Percentiles rank a stretch among this genome's conserved stretches.
Evolutionary conservation across 192 early-diverging fungal species (phyloP).

Genomic region (Allomyces macrogynus): DNA sequence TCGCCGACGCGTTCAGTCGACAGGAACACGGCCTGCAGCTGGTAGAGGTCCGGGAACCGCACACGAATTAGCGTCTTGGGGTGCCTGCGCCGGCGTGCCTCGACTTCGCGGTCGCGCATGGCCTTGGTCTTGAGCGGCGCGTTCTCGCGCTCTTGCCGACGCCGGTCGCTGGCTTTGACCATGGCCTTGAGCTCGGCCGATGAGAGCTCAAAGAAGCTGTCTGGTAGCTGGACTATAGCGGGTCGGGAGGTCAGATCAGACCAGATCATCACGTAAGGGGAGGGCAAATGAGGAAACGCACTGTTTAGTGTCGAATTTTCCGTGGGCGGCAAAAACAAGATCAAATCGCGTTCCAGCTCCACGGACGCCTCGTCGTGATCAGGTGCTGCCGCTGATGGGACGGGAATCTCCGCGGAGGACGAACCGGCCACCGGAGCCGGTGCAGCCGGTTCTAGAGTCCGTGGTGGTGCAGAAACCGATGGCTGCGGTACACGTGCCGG

Average conservation of each 20-base stretch:
- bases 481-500: background rate
- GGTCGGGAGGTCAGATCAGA: background rate
- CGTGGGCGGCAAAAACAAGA: constrained; percentile 31
- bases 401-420: constrained; percentile 1
- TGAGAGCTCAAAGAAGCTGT: constrained; percentile 63
- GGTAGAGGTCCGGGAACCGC: constrained; percentile 57
- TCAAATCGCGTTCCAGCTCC: constrained; percentile 13
- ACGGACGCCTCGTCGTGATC: background rate
- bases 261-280: too few species aligned
- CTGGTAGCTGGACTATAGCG: constrained; percentile 52
- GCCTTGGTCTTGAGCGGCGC: constrained; percentile 57
- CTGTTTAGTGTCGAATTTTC: constrained; percentile 11
- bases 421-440: background rate
- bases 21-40: constrained; percentile 53
- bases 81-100: constrained; percentile 34
- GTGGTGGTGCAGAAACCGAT: background rate
- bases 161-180: constrained; percentile 29
- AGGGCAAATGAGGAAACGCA: constrained; percentile 4
- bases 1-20: constrained; percentile 22
- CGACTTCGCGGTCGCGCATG: constrained; percentile 48
- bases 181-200: constrained; percentile 47
- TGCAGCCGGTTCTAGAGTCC: background rate
- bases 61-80: constrained; percentile 60
- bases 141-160: constrained; percentile 34
- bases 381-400: background rate